Percentiles rank a stretch among this genome's conserved stretches.
phyloP scores from a whole-genome alignment of 352 stramenopile species.

The Globisporangium cystogenes region DNA sequence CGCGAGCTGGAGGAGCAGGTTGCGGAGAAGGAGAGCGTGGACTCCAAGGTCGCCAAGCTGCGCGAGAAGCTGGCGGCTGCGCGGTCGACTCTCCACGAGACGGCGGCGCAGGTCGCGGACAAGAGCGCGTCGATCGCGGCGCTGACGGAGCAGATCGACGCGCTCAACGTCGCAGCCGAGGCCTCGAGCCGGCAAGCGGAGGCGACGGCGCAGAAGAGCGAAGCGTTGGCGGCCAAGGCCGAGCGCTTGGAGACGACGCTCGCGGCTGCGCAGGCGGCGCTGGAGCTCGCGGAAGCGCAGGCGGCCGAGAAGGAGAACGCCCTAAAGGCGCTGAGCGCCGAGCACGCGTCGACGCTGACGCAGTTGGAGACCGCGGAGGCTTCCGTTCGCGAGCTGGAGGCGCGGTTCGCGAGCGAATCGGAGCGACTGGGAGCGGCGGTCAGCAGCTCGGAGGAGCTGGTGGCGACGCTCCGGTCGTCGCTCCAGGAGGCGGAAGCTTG shows the following conservation, averaged over 20 bases:
- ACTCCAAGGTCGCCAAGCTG: background rate
- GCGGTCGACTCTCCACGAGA: constrained; percentile 6
- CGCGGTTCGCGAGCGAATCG: background rate
- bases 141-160: background rate
- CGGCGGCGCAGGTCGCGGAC: constrained; percentile 10
- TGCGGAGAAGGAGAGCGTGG: constrained; percentile 8
- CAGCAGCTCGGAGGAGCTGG: background rate
- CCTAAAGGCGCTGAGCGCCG: background rate
- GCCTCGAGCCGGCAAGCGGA: background rate
- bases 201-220: background rate
- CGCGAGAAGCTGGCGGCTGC: constrained; percentile 1
- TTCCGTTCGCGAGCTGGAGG: background rate
- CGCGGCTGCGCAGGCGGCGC: background rate
- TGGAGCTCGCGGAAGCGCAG: background rate
- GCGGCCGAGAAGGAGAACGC: background rate
- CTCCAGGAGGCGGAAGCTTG: background rate
- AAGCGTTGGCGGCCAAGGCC: background rate
- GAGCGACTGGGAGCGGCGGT: background rate
- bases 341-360: background rate
- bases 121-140: constrained; percentile 3
- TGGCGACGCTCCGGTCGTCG: background rate
- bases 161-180: background rate
- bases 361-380: background rate
- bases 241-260: background rate
- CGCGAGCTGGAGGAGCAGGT: constrained; percentile 12